Evolutionary conservation across 768 basidiomycete genomes (phyloP).

Genomic region (Boletus subparvulus): DNA sequence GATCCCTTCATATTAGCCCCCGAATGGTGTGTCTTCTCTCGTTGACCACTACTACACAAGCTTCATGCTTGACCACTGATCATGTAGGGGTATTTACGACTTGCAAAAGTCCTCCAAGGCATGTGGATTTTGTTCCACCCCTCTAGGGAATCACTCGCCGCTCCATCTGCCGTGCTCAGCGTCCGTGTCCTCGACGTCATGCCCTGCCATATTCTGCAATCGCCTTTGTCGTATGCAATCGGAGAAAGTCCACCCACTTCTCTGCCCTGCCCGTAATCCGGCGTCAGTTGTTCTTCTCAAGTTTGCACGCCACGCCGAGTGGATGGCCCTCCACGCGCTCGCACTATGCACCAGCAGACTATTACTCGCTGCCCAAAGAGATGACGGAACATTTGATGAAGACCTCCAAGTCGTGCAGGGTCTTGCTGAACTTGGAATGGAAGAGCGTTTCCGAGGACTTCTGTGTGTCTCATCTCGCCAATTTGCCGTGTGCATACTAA

Average conservation of each 20-base stretch:
- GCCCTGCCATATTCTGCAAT: constrained; percentile 75
- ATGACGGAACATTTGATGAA: constrained; percentile 32
- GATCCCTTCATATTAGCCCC: constrained; percentile 80
- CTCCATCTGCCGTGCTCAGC: constrained; percentile 55
- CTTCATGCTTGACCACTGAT: not conserved
- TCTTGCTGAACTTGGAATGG: constrained; percentile 75
- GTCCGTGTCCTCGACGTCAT: constrained; percentile 42
- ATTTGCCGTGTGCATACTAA: not conserved
- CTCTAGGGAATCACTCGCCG: constrained; percentile 43
- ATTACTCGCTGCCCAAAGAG: constrained; percentile 52
- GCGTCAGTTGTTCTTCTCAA: constrained; percentile 57
- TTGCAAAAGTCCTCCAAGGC: constrained; percentile 57
- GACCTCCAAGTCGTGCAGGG: constrained; percentile 58
- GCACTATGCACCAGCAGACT: constrained; percentile 64
- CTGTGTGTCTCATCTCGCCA: constrained; percentile 7
- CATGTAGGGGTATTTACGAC: constrained; percentile 72
- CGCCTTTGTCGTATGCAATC: constrained; percentile 72
- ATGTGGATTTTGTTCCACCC: constrained; percentile 75
- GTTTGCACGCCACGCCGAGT: constrained; percentile 58
- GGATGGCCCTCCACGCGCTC: constrained; percentile 74
- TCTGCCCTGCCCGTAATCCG: constrained; percentile 77
- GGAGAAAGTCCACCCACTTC: constrained; percentile 60
- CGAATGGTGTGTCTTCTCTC: constrained; percentile 58
- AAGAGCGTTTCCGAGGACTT: constrained; percentile 53
- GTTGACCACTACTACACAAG: no score